These are phyloP conservation scores for Verbascum thapsus DNA, from an alignment of 257 asterid species.

Conservation along the genomic window DNA sequence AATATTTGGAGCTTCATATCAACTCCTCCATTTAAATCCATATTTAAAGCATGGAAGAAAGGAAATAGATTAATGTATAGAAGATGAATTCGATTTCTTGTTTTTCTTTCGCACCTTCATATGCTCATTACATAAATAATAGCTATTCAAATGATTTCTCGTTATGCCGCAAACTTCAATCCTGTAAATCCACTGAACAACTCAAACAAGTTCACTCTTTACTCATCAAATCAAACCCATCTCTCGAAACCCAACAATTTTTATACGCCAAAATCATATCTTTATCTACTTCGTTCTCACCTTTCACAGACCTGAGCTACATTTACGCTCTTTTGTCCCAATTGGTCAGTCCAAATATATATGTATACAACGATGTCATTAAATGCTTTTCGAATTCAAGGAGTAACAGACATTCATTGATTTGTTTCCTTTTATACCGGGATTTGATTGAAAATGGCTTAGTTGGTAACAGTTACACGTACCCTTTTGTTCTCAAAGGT, in stretches of 20 bases:
- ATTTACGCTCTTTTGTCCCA: conserved; percentile 33
- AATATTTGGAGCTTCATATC: no score
- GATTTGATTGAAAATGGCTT: conserved; percentile 37
- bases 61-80: no score
- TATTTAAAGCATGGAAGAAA: no score
- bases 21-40: no score
- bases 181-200: conserved; percentile 40
- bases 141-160: conserved; percentile 16
- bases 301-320: conserved; percentile 34
- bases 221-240: conserved; percentile 34
- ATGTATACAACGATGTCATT: conserved; percentile 32
- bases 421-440: conserved; percentile 15
- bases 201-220: conserved; percentile 38
- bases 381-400: conserved; percentile 26
- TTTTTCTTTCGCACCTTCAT: not conserved
- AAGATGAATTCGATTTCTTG: not conserved
- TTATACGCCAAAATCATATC: conserved; percentile 36
- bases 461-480: conserved; percentile 39
- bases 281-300: conserved; percentile 35
- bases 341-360: conserved; percentile 27
- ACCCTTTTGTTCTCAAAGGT: conserved; percentile 48
- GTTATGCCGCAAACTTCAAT: conserved; percentile 24
- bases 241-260: conserved; percentile 35
- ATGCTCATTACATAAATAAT: no score
- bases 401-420: conserved; percentile 24